A percentile compares a stretch with the other conserved stretches of the same genome.
Conservation (phyloP, 305 asterid species). For the Solanum aculeatissimum region DNA sequence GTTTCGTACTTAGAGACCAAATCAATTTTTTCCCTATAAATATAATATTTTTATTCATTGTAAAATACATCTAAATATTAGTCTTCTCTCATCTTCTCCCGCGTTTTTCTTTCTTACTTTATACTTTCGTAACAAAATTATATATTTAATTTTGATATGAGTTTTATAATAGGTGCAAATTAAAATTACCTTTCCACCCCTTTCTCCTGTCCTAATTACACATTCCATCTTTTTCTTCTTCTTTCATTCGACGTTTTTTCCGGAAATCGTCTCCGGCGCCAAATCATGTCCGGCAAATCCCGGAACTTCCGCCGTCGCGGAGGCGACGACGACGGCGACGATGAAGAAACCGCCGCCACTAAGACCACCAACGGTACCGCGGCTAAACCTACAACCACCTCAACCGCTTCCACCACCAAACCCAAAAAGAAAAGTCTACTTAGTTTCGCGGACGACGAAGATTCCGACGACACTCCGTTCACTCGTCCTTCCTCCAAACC, state of each 20-base stretch:
- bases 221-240: not conserved
- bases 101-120: too few relatives aligned
- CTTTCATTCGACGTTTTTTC: not conserved
- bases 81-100: accelerated
- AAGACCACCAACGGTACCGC: constrained; percentile 6
- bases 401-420: constrained; percentile 13
- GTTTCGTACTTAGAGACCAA: too few relatives aligned
- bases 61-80: too few relatives aligned
- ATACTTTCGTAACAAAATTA: too few relatives aligned
- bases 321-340: constrained; percentile 33
- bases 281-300: constrained; percentile 12
- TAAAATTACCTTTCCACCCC: not conserved
- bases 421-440: constrained; percentile 67
- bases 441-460: constrained; percentile 66
- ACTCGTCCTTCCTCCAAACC: constrained; percentile 41
- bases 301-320: constrained; percentile 83
- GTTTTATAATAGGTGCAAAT: not conserved
- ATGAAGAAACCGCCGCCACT: constrained; percentile 20
- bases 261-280: not conserved
- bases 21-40: too few relatives aligned
- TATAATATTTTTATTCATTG: too few relatives aligned
- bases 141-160: too few relatives aligned
- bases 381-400: constrained; percentile 1
- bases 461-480: constrained; percentile 21
- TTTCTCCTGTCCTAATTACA: not conserved